phyloP scores from a whole-genome alignment of 2,329 filamentous ascomycete genomes.

The Geosmithia flava region DNA sequence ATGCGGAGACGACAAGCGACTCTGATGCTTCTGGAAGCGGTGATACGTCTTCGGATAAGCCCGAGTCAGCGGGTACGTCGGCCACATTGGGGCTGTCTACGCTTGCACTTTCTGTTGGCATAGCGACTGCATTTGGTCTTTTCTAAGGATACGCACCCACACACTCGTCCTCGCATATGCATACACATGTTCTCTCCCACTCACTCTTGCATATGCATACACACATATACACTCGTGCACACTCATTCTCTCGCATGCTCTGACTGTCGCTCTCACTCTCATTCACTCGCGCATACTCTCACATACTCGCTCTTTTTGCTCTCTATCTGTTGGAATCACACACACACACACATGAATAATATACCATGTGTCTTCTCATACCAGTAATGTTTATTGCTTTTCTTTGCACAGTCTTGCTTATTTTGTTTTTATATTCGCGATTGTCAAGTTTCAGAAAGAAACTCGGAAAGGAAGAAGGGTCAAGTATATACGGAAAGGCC shows the following conservation, averaged over 20 bases:
- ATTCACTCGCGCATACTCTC: no score
- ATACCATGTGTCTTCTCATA: not conserved
- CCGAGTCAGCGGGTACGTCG: not conserved
- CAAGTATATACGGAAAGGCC: no score
- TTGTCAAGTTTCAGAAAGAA: no score
- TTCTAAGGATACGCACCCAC: not conserved
- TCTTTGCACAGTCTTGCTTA: not conserved
- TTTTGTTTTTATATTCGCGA: not conserved
- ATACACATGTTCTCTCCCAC: not conserved
- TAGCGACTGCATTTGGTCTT: slow-evolving; percentile 1
- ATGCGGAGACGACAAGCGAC: not conserved
- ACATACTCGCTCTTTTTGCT: not conserved
- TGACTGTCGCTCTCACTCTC: no score
- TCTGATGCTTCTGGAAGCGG: not conserved
- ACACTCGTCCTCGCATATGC: not conserved
- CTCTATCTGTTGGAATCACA: not conserved
- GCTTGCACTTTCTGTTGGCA: slow-evolving; percentile 1
- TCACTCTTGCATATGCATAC: no score
- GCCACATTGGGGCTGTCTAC: not conserved
- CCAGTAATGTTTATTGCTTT: not conserved
- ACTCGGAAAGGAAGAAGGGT: no score
- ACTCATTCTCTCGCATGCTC: no score
- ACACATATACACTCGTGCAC: not conserved
- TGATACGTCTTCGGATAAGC: not conserved
- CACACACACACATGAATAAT: not conserved